A percentile compares a stretch with the other conserved stretches of the same genome.
Evolutionary conservation across 2,329 filamentous ascomycete species (phyloP).

Genomic region (Fusarium buxicola): DNA sequence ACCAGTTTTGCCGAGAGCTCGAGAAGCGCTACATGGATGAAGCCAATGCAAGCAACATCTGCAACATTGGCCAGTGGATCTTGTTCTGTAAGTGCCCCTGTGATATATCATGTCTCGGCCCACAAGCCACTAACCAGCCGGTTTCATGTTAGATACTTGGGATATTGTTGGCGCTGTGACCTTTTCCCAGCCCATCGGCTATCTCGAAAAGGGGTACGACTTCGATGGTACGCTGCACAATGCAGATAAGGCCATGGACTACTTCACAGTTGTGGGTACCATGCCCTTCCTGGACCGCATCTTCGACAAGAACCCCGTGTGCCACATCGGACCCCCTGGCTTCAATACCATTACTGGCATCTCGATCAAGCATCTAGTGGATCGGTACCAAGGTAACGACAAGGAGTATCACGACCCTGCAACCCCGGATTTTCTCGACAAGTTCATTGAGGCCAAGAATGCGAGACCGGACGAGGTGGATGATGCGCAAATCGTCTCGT

Average conservation of each 20-base stretch:
- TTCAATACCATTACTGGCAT: slow-evolving; percentile 47
- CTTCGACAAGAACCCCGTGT: slow-evolving; percentile 55
- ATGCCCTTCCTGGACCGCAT: slow-evolving; percentile 50
- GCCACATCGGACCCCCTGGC: slow-evolving; percentile 49
- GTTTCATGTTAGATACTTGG: slow-evolving; percentile 45
- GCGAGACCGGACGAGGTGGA: slow-evolving; percentile 49
- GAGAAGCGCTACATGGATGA: slow-evolving; percentile 49
- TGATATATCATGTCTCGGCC: neutral
- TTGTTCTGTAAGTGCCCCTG: slow-evolving; percentile 49
- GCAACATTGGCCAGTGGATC: slow-evolving; percentile 56
- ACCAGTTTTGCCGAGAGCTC: slow-evolving; percentile 47
- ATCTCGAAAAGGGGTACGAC: slow-evolving; percentile 53
- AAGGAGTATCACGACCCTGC: slow-evolving; percentile 40
- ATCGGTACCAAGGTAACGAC: slow-evolving; percentile 47
- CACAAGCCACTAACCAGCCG: neutral
- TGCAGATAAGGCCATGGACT: slow-evolving; percentile 49
- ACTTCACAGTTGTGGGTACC: slow-evolving; percentile 47
- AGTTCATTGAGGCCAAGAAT: slow-evolving; percentile 55
- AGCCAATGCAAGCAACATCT: slow-evolving; percentile 41
- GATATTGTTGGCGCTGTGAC: slow-evolving; percentile 58
- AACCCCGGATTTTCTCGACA: slow-evolving; percentile 53
- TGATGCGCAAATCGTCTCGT: slow-evolving; percentile 52
- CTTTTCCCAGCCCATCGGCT: slow-evolving; percentile 56
- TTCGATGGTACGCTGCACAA: slow-evolving; percentile 52
- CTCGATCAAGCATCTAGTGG: slow-evolving; percentile 45